phyloP scores from a whole-genome alignment of 208 protist genomes.

The Balamuthia mandrillaris region DNA sequence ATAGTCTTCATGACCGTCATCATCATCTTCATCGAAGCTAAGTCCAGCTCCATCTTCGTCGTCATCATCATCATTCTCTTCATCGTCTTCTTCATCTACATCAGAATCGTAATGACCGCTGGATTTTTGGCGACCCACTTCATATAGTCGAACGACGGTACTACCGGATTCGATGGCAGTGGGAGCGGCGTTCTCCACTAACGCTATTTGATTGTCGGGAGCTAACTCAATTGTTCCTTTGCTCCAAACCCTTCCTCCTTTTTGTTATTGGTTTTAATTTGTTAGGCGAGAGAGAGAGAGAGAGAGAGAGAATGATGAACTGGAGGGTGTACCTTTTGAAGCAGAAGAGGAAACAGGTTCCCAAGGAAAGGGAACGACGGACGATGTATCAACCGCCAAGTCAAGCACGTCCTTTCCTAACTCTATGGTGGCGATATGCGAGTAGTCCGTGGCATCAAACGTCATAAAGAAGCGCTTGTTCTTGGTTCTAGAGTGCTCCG shows the following conservation, averaged over 20 bases:
- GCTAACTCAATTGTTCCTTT: background rate
- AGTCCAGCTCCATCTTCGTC: background rate
- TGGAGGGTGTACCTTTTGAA: background rate
- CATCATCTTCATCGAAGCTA: conserved; percentile 26
- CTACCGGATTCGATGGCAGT: background rate
- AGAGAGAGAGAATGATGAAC: too few species aligned
- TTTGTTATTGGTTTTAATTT: too few species aligned
- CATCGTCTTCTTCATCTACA: conserved; percentile 33
- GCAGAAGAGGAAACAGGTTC: background rate
- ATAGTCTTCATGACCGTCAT: too few species aligned
- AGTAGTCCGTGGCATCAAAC: conserved; percentile 41
- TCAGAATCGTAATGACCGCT: conserved; percentile 21
- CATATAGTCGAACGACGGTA: conserved; percentile 41
- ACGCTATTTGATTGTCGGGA: conserved; percentile 22
- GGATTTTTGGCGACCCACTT: conserved; percentile 33
- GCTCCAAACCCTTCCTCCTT: too few species aligned
- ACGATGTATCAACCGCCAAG: too few species aligned
- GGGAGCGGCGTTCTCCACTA: conserved; percentile 1
- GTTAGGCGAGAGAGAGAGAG: too few species aligned
- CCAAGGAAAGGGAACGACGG: background rate
- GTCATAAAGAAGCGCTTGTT: conserved; percentile 29
- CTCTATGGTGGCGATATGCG: conserved; percentile 31
- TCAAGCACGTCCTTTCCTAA: conserved; percentile 20
- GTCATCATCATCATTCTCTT: background rate
- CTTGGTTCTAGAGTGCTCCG: background rate